Conservation (phyloP, 169 alveolate species). For the Blepharisma undulans region DNA sequence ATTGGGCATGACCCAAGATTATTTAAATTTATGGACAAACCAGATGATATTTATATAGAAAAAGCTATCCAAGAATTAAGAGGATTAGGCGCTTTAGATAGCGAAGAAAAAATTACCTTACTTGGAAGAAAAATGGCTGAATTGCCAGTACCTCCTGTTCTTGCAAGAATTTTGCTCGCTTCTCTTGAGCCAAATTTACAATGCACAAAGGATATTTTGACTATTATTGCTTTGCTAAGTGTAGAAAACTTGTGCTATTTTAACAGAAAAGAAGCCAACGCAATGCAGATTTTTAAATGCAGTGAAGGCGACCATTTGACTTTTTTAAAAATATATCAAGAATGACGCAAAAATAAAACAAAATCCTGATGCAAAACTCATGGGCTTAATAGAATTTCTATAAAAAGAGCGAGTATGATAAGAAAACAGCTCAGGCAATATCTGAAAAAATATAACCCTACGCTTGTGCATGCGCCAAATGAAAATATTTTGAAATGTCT, state of each 20-base stretch:
- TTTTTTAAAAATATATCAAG: conserved; percentile 51
- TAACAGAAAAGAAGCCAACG: conserved; percentile 58
- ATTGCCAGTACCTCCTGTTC: conserved; percentile 90
- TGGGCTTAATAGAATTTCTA: conserved; percentile 40
- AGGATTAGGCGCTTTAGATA: conserved; percentile 40
- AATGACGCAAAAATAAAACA: not conserved
- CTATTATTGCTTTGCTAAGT: conserved; percentile 88
- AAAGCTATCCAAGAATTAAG: conserved; percentile 19
- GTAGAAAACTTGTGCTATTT: conserved; percentile 61
- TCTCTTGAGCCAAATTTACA: conserved; percentile 83
- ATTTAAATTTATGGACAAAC: conserved; percentile 44
- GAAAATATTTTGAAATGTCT: conserved; percentile 59
- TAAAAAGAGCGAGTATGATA: conserved; percentile 46
- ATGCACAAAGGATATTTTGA: conserved; percentile 88
- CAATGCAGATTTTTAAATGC: conserved; percentile 56
- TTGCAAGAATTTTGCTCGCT: conserved; percentile 85
- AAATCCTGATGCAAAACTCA: conserved; percentile 39
- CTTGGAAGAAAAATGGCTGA: conserved; percentile 78
- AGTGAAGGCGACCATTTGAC: conserved; percentile 73
- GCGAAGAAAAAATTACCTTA: conserved; percentile 69
- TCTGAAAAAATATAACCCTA: conserved; percentile 22
- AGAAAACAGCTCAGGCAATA: conserved; percentile 46
- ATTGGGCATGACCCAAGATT: conserved; percentile 75
- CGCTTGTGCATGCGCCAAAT: conserved; percentile 9
- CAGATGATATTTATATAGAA: conserved; percentile 31